Conservation (phyloP, 495 filamentous ascomycete species). For the Xylaria bambusicola region DNA sequence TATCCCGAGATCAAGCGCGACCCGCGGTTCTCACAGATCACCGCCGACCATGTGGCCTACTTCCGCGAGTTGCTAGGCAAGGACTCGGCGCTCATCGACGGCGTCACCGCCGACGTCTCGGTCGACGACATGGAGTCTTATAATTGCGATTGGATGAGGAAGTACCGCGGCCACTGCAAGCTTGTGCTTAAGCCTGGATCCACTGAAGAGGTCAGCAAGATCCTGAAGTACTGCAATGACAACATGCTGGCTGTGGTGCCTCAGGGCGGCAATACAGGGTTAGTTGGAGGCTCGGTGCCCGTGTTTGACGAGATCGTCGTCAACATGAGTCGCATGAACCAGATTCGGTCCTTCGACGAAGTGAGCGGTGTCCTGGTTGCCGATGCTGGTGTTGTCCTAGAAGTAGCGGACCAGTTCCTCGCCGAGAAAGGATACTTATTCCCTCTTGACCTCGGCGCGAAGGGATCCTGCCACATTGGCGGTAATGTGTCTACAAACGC, state of each 20-base stretch:
- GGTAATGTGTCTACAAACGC: conserved; percentile 99
- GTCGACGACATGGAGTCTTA: conserved; percentile 82
- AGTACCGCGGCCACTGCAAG: conserved; percentile 88
- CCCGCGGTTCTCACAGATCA: conserved; percentile 68
- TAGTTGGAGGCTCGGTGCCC: conserved; percentile 92
- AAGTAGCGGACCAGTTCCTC: conserved; percentile 81
- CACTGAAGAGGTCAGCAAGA: conserved; percentile 82
- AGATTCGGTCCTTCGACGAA: conserved; percentile 87
- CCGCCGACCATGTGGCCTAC: conserved; percentile 72
- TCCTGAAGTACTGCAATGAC: conserved; percentile 91
- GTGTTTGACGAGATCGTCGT: conserved; percentile 98
- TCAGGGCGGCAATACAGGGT: conserved; percentile 93
- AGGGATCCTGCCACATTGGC: conserved; percentile 95
- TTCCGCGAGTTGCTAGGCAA: conserved; percentile 77
- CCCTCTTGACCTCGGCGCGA: conserved; percentile 92
- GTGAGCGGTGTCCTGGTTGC: conserved; percentile 88
- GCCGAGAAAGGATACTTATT: conserved; percentile 81
- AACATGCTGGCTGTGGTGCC: conserved; percentile 91
- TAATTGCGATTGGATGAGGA: conserved; percentile 99
- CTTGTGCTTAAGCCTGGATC: conserved; percentile 82
- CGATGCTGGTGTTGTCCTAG: conserved; percentile 89
- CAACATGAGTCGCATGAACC: conserved; percentile 83
- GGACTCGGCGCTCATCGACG: conserved; percentile 80
- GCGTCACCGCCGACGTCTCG: conserved; percentile 66
- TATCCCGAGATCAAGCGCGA: conserved; percentile 85